Percentiles rank a stretch among this genome's conserved stretches.
Evolutionary conservation across 495 filamentous ascomycete species (phyloP).

Genomic region (Penicillium soppii): DNA sequence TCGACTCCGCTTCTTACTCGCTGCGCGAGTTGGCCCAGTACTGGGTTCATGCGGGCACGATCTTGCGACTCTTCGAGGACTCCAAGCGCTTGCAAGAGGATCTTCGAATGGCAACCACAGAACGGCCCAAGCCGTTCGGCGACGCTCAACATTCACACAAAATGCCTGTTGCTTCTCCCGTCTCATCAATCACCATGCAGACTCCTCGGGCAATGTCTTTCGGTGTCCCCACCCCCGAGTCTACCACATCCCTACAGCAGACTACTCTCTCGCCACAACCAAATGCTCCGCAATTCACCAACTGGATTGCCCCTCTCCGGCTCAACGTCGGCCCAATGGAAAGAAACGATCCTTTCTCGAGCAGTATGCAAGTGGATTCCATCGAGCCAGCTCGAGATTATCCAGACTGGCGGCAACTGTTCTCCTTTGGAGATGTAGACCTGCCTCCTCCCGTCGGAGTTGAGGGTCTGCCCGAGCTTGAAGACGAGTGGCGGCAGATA

Average conservation of each 20-base stretch:
- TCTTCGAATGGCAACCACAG: conserved; percentile 38
- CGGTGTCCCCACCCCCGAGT: conserved; percentile 39
- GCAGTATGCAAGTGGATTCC: conserved; percentile 30
- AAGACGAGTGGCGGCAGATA: conserved; percentile 50
- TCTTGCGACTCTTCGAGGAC: conserved; percentile 47
- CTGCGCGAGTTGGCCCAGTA: conserved; percentile 45
- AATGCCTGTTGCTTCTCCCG: conserved; percentile 21
- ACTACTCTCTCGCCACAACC: conserved; percentile 27
- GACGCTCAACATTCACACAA: conserved; percentile 16
- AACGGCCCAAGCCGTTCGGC: conserved; percentile 36
- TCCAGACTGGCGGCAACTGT: conserved; percentile 48
- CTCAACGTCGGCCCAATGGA: conserved; percentile 30
- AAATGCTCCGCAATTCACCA: conserved; percentile 33
- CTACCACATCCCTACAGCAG: conserved; percentile 24
- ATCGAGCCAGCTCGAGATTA: conserved; percentile 39
- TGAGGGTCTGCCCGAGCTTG: conserved; percentile 42
- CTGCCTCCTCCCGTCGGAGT: conserved; percentile 40
- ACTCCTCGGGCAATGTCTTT: conserved; percentile 30
- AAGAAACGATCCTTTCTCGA: conserved; percentile 24
- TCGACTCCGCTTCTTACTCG: conserved; percentile 46
- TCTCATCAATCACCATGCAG: conserved; percentile 20
- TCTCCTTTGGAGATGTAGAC: conserved; percentile 44
- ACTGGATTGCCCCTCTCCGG: conserved; percentile 36
- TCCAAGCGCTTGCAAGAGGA: conserved; percentile 48
- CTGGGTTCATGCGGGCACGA: conserved; percentile 48